Conservation (phyloP, 2,329 filamentous ascomycete genomes). For the Phialophora chinensis region DNA sequence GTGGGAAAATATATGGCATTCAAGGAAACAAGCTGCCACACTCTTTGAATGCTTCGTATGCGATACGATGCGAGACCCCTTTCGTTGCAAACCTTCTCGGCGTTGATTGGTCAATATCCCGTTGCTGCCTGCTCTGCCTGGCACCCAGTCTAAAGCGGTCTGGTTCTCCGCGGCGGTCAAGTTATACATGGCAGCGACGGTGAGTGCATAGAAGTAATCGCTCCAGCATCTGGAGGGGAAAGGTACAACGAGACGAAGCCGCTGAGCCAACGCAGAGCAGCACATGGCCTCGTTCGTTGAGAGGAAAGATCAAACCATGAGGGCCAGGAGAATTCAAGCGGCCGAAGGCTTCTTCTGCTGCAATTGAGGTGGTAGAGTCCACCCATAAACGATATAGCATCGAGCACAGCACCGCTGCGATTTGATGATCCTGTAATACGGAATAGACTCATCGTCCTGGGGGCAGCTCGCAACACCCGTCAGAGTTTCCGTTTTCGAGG, state of each 20-base stretch:
- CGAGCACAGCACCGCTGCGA: background rate
- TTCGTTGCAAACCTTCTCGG: background rate
- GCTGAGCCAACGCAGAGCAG: background rate
- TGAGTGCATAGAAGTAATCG: background rate
- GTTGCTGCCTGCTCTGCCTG: conserved; percentile 20
- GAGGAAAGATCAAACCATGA: background rate
- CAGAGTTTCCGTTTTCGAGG: background rate
- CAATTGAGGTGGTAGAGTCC: background rate
- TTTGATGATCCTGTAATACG: background rate
- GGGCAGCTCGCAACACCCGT: background rate
- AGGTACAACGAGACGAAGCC: background rate
- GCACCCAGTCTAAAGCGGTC: background rate
- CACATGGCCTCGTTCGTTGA: background rate
- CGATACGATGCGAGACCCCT: conserved; percentile 11
- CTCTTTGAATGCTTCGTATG: conserved; percentile 9
- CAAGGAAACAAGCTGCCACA: background rate
- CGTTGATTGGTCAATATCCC: conserved; percentile 5
- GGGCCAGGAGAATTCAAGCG: background rate
- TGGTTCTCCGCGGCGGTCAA: background rate
- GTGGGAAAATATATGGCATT: conserved; percentile 1
- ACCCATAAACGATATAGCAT: background rate
- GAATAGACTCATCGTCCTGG: background rate
- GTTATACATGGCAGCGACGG: background rate
- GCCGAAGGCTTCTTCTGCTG: background rate
- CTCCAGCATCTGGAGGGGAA: background rate